Evolutionary conservation across 176 grass and related monocot species (phyloP).

Genomic region (Elymus sibiricus): DNA sequence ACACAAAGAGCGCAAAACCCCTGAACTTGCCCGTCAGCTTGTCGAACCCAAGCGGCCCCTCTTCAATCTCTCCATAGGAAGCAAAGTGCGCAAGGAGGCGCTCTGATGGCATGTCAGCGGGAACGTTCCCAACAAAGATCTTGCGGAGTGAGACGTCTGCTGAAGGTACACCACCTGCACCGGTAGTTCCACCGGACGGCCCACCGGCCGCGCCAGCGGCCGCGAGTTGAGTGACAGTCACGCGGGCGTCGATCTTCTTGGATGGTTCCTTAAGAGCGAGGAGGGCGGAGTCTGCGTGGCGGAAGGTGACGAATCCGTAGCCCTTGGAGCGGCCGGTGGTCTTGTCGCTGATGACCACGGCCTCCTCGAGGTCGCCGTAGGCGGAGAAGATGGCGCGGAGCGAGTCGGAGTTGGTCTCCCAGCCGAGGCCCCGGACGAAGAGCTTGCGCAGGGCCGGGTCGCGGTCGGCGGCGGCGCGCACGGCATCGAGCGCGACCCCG

Average conservation of each 20-base stretch:
- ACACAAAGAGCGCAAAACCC: slow-evolving; percentile 88
- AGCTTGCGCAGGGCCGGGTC: slow-evolving; percentile 85
- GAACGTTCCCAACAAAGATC: slow-evolving; percentile 95
- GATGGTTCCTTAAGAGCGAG: slow-evolving; percentile 93
- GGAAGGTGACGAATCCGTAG: slow-evolving; percentile 97
- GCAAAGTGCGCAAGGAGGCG: slow-evolving; percentile 75
- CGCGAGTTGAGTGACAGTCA: slow-evolving; percentile 91
- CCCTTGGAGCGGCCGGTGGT: slow-evolving; percentile 78
- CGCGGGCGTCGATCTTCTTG: slow-evolving; percentile 94
- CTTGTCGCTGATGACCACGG: slow-evolving; percentile 84
- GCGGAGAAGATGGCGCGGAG: slow-evolving; percentile 77
- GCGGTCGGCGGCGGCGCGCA: slow-evolving; percentile 67
- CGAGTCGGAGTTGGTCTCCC: slow-evolving; percentile 80
- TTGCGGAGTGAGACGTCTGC: slow-evolving; percentile 80
- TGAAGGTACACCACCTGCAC: slow-evolving; percentile 13
- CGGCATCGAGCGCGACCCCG: slow-evolving; percentile 51
- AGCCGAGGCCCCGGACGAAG: slow-evolving; percentile 82
- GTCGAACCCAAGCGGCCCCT: slow-evolving; percentile 93
- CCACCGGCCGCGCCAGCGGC: slow-evolving; percentile 60
- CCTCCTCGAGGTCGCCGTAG: slow-evolving; percentile 85
- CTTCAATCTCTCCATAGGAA: slow-evolving; percentile 88
- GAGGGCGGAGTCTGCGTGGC: slow-evolving; percentile 75
- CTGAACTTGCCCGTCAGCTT: slow-evolving; percentile 93
- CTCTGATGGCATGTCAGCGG: slow-evolving; percentile 81
- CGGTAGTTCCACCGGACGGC: slow-evolving; percentile 17